These are phyloP conservation scores for Xylariaceae sp. DNA, from an alignment of 2,329 filamentous ascomycete genomes.

Conservation along the genomic window DNA sequence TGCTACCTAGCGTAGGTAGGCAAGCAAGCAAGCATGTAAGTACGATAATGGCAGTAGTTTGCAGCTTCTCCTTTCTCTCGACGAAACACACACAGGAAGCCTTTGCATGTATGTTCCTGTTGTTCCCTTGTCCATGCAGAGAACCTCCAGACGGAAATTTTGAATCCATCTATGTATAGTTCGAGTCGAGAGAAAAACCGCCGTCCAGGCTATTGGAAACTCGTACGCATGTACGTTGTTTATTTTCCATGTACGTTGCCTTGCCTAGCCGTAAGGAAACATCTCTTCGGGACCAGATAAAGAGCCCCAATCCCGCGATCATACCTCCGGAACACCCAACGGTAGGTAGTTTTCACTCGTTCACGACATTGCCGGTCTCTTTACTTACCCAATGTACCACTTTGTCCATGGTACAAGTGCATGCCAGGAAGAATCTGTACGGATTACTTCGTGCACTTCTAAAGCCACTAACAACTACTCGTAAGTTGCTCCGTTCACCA, in stretches of 20 bases:
- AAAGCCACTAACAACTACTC: too few species aligned
- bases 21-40: too few species aligned
- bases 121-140: neutral
- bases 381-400: too few species aligned
- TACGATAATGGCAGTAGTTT: neutral
- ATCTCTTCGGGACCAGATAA: too few species aligned
- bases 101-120: neutral
- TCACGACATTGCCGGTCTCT: too few species aligned
- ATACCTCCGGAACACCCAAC: too few species aligned
- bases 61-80: slow-evolving; percentile 13
- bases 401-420: too few species aligned
- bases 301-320: too few species aligned
- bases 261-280: neutral
- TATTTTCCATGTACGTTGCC: neutral
- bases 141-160: neutral
- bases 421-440: too few species aligned
- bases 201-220: neutral
- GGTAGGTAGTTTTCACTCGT: neutral
- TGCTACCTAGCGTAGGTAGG: neutral
- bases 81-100: slow-evolving; percentile 16
- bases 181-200: neutral
- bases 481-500: too few species aligned
- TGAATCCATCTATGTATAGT: neutral
- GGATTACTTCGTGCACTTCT: too few species aligned
- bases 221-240: neutral